These are phyloP conservation scores for Pythium aquatile DNA, from an alignment of 352 stramenopile species.

Conservation along the genomic window DNA sequence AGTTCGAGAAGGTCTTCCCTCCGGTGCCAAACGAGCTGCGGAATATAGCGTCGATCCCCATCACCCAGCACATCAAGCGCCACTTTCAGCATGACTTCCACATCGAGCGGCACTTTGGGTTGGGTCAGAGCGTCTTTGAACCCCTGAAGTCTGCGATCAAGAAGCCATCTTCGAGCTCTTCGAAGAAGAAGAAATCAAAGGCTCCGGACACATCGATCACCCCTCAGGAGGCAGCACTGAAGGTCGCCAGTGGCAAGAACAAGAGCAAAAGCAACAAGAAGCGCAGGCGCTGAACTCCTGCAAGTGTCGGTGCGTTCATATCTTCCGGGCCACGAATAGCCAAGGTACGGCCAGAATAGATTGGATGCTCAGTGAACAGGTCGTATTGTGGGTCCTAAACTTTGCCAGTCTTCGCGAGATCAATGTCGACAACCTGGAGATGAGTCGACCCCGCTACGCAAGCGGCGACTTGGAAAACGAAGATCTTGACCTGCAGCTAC, in stretches of 20 bases:
- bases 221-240: background rate
- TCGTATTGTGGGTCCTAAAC: too few relatives aligned
- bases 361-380: background rate
- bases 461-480: background rate
- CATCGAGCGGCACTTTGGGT: slow-evolving; percentile 67
- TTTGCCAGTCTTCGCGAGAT: background rate
- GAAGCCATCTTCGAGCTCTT: slow-evolving; percentile 32
- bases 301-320: background rate
- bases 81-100: slow-evolving; percentile 55
- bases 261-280: slow-evolving; percentile 48
- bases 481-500: slow-evolving; percentile 1
- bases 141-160: slow-evolving; percentile 49
- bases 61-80: slow-evolving; percentile 50
- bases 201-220: background rate
- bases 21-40: slow-evolving; percentile 31
- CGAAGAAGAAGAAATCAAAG: slow-evolving; percentile 32
- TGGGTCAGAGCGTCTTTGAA: slow-evolving; percentile 73
- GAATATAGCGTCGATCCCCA: slow-evolving; percentile 60
- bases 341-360: slow-evolving; percentile 1
- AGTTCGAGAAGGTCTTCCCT: slow-evolving; percentile 24
- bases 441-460: background rate
- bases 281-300: slow-evolving; percentile 29
- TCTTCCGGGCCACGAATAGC: background rate
- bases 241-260: slow-evolving; percentile 14
- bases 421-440: background rate